phyloP scores from a whole-genome alignment of 352 stramenopile species.

The Phytophthora palmivora region DNA sequence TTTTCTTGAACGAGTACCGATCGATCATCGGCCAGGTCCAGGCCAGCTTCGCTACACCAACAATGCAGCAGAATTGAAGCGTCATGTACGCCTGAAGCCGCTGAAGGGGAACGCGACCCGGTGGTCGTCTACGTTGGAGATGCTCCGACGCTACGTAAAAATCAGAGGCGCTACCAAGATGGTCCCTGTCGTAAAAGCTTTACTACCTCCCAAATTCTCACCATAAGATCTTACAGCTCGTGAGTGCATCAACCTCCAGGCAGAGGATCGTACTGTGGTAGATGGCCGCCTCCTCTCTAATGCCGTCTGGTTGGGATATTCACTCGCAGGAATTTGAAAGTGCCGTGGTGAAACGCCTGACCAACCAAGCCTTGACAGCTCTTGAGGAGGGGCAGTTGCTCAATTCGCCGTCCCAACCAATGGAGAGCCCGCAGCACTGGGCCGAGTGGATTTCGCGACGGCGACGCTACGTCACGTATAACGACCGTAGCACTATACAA shows the following conservation, averaged over 20 bases:
- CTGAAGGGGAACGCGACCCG: constrained; percentile 1
- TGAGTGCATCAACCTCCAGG: constrained; percentile 1
- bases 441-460: constrained; percentile 6
- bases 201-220: constrained; percentile 6
- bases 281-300: constrained; percentile 12
- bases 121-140: constrained; percentile 3
- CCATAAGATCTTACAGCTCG: constrained; percentile 5
- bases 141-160: constrained; percentile 12
- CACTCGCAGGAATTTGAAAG: constrained; percentile 9
- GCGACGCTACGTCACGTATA: constrained; percentile 1
- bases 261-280: background rate
- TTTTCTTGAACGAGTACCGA: background rate
- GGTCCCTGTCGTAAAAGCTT: constrained; percentile 3
- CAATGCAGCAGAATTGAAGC: constrained; percentile 1
- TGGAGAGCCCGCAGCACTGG: background rate
- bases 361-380: background rate
- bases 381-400: background rate
- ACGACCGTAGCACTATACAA: background rate
- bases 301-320: background rate
- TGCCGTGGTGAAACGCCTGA: background rate
- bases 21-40: background rate
- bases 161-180: constrained; percentile 14
- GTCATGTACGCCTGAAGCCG: background rate
- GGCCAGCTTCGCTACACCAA: background rate
- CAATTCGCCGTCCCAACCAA: background rate